phyloP scores from a whole-genome alignment of 768 basidiomycete genomes.

The Boletellus emodensis region DNA sequence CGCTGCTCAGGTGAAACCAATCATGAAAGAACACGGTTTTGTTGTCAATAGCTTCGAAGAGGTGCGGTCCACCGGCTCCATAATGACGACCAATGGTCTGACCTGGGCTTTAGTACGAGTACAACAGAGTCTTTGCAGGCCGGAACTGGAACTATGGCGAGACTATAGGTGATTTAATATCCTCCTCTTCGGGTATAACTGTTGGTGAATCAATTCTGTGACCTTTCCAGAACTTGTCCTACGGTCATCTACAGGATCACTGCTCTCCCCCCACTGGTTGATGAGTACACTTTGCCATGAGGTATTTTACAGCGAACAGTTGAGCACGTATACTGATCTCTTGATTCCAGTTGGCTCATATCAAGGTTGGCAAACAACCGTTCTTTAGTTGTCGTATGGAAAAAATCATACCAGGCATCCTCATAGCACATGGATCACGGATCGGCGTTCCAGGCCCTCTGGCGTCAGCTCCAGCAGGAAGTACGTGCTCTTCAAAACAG shows the following conservation, averaged over 20 bases:
- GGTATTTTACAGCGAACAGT: constrained; percentile 38
- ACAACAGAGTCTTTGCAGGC: constrained; percentile 74
- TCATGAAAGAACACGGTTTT: constrained; percentile 81
- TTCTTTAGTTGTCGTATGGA: background rate
- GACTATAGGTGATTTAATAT: constrained; percentile 52
- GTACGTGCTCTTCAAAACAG: constrained; percentile 64
- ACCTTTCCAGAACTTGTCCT: constrained; percentile 63
- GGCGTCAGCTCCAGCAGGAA: constrained; percentile 61
- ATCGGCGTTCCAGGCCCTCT: constrained; percentile 68
- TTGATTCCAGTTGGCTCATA: constrained; percentile 65
- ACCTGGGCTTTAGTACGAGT: constrained; percentile 55
- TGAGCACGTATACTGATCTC: constrained; percentile 5
- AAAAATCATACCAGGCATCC: background rate
- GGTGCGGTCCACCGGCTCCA: constrained; percentile 36
- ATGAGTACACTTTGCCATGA: constrained; percentile 83
- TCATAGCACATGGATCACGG: constrained; percentile 79
- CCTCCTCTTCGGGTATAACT: background rate
- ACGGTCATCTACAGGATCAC: constrained; percentile 54
- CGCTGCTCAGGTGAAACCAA: constrained; percentile 77
- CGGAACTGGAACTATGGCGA: constrained; percentile 86
- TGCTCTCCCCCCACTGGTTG: constrained; percentile 61
- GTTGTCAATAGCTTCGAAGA: constrained; percentile 77
- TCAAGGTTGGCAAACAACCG: constrained; percentile 48
- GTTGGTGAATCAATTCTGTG: background rate
- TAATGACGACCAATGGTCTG: background rate